phyloP scores from a whole-genome alignment of 1,139 yeast genomes.

The Sugiyamaella paludigena region DNA sequence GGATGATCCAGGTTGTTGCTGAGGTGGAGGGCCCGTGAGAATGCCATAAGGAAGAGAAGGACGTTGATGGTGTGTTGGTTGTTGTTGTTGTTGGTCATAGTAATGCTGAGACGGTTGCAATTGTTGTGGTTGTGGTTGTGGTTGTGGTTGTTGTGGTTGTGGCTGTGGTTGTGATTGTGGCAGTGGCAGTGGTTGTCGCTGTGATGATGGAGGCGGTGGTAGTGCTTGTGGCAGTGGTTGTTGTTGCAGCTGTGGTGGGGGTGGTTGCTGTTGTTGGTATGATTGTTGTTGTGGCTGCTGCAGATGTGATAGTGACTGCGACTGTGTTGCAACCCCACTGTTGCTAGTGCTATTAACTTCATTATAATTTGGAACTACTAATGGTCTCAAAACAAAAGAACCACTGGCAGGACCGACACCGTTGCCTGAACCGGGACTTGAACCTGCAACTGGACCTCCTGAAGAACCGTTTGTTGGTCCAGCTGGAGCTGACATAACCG shows the following conservation, averaged over 20 bases:
- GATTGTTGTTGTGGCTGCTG: neutral
- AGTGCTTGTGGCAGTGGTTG: constrained; percentile 5
- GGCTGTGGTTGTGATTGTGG: constrained; percentile 6
- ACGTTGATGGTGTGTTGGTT: neutral
- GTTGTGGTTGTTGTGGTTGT: constrained; percentile 11
- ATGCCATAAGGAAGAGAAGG: neutral
- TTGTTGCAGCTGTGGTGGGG: neutral
- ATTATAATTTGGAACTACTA: neutral
- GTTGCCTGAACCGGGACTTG: neutral
- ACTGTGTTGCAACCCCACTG: no score
- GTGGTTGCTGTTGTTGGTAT: neutral
- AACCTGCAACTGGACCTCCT: neutral
- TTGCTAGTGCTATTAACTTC: no score
- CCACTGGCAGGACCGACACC: neutral
- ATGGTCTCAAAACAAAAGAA: constrained; percentile 2
- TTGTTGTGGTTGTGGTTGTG: neutral
- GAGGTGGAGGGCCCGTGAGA: neutral
- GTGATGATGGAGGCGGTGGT: neutral
- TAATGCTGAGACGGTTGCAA: constrained; percentile 3
- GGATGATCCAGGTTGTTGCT: neutral
- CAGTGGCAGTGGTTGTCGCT: neutral
- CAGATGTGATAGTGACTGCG: no score
- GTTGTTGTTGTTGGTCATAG: neutral
- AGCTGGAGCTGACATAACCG: neutral
- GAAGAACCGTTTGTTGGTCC: neutral